phyloP scores from a whole-genome alignment of 2,329 filamentous ascomycete species.

The Magnaporthiopsis incrustans region DNA sequence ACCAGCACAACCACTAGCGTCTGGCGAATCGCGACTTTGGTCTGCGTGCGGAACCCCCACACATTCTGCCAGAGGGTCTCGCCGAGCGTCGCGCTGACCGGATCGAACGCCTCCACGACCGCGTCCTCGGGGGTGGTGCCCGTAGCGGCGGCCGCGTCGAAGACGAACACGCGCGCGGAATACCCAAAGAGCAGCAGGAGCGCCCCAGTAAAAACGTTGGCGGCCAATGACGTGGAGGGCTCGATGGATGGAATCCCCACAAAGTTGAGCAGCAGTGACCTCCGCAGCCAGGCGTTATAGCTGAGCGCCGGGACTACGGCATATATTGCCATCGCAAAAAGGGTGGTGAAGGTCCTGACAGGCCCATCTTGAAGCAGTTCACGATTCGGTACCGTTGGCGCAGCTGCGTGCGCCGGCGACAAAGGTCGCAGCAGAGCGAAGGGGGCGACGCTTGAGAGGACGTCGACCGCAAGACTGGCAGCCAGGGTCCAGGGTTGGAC shows the following conservation, averaged over 20 bases:
- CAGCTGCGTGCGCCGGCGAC: conserved; percentile 53
- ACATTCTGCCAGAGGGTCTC: conserved; percentile 68
- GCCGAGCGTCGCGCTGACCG: conserved; percentile 53
- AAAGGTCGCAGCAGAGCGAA: conserved; percentile 67
- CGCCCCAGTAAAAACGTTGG: conserved; percentile 40
- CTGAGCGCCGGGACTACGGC: conserved; percentile 62
- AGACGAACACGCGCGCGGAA: conserved; percentile 69
- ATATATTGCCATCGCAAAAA: conserved; percentile 68
- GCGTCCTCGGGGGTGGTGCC: conserved; percentile 41
- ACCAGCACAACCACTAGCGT: conserved; percentile 52
- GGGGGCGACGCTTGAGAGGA: conserved; percentile 61
- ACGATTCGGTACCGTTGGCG: conserved; percentile 46
- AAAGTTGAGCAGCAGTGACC: conserved; percentile 68
- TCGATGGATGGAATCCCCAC: conserved; percentile 60
- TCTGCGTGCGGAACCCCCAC: conserved; percentile 58
- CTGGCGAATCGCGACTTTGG: conserved; percentile 56
- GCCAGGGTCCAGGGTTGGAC: conserved; percentile 54
- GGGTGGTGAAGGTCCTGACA: conserved; percentile 55
- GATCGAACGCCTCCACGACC: conserved; percentile 48
- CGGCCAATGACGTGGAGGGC: conserved; percentile 37
- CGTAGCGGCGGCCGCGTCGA: conserved; percentile 55
- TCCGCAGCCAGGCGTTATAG: conserved; percentile 62
- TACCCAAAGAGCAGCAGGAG: conserved; percentile 51
- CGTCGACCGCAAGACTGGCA: conserved; percentile 57
- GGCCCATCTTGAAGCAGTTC: conserved; percentile 56